phyloP scores from a whole-genome alignment of 2,329 filamentous ascomycete genomes.

The Ilyonectria sp. region DNA sequence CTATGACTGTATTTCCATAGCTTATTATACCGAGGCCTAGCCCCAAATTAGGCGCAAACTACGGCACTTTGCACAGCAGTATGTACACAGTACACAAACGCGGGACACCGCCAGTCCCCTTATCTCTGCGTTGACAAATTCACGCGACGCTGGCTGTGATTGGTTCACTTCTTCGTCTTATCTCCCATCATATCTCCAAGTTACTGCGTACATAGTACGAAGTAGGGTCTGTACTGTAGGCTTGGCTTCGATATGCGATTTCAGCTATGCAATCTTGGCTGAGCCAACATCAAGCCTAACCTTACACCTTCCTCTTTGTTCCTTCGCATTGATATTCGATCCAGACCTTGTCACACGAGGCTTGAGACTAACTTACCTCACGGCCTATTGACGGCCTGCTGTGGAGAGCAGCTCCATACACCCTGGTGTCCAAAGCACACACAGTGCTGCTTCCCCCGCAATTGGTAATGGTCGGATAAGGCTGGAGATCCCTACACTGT shows the following conservation, averaged over 20 bases:
- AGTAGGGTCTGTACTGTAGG: background rate
- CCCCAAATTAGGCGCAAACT: background rate
- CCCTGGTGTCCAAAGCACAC: background rate
- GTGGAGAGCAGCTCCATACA: conserved; percentile 4
- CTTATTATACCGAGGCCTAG: background rate
- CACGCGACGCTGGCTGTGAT: background rate
- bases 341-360: background rate
- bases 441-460: background rate
- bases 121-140: conserved; percentile 6
- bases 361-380: background rate
- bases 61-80: background rate
- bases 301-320: background rate
- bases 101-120: background rate
- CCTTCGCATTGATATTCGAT: background rate
- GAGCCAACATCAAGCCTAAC: background rate
- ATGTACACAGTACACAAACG: background rate
- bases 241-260: background rate
- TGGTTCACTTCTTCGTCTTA: conserved; percentile 7
- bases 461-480: conserved; percentile 1
- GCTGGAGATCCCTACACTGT: background rate
- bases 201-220: background rate
- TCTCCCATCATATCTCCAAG: background rate
- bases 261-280: conserved; percentile 4
- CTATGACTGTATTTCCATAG: background rate
- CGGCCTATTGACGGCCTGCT: background rate